Evolutionary conservation across 108 stramenopile species (phyloP).

Genomic region (Skeletonema marinoi): DNA sequence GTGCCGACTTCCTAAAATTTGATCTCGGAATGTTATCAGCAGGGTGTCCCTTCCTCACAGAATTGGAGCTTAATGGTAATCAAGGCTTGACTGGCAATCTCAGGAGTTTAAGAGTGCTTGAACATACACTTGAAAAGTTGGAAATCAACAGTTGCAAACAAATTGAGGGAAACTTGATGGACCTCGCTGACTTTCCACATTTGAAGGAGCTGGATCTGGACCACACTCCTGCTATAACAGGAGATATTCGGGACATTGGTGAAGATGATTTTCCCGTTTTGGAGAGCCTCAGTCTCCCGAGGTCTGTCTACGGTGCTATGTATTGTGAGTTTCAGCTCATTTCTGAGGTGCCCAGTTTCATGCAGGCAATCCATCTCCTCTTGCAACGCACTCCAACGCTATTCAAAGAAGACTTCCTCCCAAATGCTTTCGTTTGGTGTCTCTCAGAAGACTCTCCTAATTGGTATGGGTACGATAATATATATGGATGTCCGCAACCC

Average conservation of each 20-base stretch:
- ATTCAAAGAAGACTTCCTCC: no score
- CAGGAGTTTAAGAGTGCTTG: not conserved
- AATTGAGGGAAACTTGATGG: constrained; percentile 2
- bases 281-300: not conserved
- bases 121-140: not conserved
- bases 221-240: not conserved
- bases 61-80: not conserved
- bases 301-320: no score
- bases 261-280: constrained; percentile 5
- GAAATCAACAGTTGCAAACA: not conserved
- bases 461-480: no score
- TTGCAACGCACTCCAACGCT: no score
- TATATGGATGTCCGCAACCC: not conserved
- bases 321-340: no score
- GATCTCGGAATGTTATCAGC: no score
- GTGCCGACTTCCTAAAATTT: no score
- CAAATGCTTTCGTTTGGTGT: no score
- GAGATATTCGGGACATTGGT: constrained; percentile 9
- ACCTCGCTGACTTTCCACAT: constrained; percentile 11
- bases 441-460: no score
- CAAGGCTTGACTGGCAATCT: not conserved
- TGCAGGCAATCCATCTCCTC: no score
- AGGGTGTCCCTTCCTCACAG: no score
- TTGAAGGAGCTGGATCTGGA: not conserved
- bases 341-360: no score